These are phyloP conservation scores for Aspergillus sp. DNA, from an alignment of 2,329 filamentous ascomycete genomes.

Conservation along the genomic window DNA sequence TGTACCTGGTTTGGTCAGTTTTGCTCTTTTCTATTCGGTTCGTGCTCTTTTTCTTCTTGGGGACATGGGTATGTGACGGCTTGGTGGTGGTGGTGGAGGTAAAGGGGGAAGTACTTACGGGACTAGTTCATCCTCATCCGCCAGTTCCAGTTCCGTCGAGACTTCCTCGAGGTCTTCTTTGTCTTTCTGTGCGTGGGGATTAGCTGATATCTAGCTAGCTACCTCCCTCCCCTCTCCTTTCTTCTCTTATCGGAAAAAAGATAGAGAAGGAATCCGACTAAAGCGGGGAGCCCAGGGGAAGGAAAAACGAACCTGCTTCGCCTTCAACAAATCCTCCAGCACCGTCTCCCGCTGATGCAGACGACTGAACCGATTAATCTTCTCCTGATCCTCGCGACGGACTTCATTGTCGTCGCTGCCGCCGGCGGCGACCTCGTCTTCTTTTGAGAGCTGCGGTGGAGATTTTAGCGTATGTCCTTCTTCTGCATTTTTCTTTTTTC, in stretches of 20 bases:
- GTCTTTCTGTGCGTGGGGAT: conserved; percentile 68
- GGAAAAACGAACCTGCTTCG: conserved; percentile 61
- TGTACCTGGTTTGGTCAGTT: conserved; percentile 64
- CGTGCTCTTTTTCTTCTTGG: not conserved
- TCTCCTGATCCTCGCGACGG: conserved; percentile 94
- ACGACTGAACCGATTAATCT: conserved; percentile 96
- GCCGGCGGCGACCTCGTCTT: conserved; percentile 72
- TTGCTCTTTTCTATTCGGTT: not conserved
- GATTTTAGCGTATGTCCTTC: not conserved
- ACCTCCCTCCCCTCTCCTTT: no score
- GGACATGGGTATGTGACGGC: no score
- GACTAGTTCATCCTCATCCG: conserved; percentile 90
- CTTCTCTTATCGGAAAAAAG: no score
- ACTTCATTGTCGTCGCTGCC: conserved; percentile 84
- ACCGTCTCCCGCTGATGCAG: conserved; percentile 81
- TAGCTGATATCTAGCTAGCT: not conserved
- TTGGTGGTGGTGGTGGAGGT: not conserved
- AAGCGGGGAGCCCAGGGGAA: not conserved
- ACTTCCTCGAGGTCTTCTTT: conserved; percentile 97
- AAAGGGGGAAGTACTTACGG: conserved; percentile 61
- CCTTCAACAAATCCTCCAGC: conserved; percentile 76
- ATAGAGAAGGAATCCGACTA: no score
- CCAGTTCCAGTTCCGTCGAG: conserved; percentile 84
- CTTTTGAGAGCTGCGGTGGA: conserved; percentile 73
- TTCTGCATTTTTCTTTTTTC: no score